A percentile compares a stretch with the other conserved stretches of the same genome.
Evolutionary conservation across 495 filamentous ascomycete genomes (phyloP).

Genomic region (Daldinia vernicosa): DNA sequence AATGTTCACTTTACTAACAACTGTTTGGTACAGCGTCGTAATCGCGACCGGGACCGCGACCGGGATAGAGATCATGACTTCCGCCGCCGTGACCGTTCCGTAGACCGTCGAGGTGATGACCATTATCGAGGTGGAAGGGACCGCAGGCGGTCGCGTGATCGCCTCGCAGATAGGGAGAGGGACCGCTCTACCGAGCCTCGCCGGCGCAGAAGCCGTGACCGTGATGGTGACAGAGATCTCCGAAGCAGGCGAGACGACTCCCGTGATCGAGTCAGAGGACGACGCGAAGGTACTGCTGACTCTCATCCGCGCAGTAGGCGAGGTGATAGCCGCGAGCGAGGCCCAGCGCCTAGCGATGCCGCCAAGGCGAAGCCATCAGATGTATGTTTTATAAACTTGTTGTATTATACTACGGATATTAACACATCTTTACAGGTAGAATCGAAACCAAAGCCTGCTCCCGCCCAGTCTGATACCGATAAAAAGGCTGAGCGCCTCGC

Average conservation of each 20-base stretch:
- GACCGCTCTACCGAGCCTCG: constrained; percentile 63
- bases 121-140: constrained; percentile 67
- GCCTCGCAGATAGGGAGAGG: constrained; percentile 65
- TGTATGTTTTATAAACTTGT: constrained; percentile 52
- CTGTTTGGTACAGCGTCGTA: constrained; percentile 58
- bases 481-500: constrained; percentile 86
- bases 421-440: constrained; percentile 47
- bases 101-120: constrained; percentile 79
- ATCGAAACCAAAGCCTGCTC: constrained; percentile 61
- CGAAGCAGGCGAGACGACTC: constrained; percentile 82
- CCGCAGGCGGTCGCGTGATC: constrained; percentile 68
- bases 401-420: constrained; percentile 14
- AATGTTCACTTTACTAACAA: constrained; percentile 44
- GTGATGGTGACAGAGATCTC: constrained; percentile 65
- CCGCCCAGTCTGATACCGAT: constrained; percentile 75
- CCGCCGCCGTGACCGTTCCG: constrained; percentile 76
- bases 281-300: constrained; percentile 81
- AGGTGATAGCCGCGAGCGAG: constrained; percentile 69
- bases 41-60: constrained; percentile 58
- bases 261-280: constrained; percentile 72
- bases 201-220: constrained; percentile 71
- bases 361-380: constrained; percentile 58
- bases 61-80: constrained; percentile 65
- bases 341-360: constrained; percentile 52
- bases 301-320: constrained; percentile 73